Conservation (phyloP, 2,329 filamentous ascomycete species). For the Alternaria solani region DNA sequence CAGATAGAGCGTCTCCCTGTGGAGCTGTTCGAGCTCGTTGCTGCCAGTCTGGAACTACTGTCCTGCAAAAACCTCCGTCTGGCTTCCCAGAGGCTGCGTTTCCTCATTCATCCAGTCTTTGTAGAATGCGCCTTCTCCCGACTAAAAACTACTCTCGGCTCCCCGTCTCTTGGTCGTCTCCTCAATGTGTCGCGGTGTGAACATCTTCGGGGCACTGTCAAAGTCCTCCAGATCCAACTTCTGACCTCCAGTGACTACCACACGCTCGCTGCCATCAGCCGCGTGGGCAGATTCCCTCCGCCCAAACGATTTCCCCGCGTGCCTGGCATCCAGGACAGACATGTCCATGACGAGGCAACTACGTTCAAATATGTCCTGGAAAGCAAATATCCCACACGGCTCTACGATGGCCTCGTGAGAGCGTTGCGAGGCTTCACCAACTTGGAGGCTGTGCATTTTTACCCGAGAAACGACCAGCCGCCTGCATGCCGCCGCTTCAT, state of each 20-base stretch:
- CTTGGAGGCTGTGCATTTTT: slow-evolving; percentile 30
- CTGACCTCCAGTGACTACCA: slow-evolving; percentile 36
- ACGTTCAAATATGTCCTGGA: slow-evolving; percentile 32
- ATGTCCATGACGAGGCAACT: slow-evolving; percentile 32
- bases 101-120: slow-evolving; percentile 33
- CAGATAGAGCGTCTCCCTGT: slow-evolving; percentile 38
- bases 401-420: slow-evolving; percentile 30
- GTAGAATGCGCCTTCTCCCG: slow-evolving; percentile 32
- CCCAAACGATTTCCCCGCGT: slow-evolving; percentile 39
- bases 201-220: slow-evolving; percentile 28
- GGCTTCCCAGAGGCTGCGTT: slow-evolving; percentile 31
- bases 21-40: slow-evolving; percentile 40
- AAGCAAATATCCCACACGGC: slow-evolving; percentile 21
- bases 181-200: slow-evolving; percentile 24
- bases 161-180: slow-evolving; percentile 35
- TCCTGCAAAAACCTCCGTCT: slow-evolving; percentile 35
- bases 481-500: slow-evolving; percentile 16
- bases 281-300: slow-evolving; percentile 36
- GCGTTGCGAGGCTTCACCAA: slow-evolving; percentile 27
- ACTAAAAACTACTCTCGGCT: slow-evolving; percentile 33
- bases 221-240: slow-evolving; percentile 33
- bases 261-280: slow-evolving; percentile 27
- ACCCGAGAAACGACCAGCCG: slow-evolving; percentile 21
- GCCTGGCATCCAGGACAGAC: slow-evolving; percentile 20
- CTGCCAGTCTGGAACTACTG: slow-evolving; percentile 23